Conservation (phyloP, 768 basidiomycete genomes). For the Lactifluus volemus region DNA sequence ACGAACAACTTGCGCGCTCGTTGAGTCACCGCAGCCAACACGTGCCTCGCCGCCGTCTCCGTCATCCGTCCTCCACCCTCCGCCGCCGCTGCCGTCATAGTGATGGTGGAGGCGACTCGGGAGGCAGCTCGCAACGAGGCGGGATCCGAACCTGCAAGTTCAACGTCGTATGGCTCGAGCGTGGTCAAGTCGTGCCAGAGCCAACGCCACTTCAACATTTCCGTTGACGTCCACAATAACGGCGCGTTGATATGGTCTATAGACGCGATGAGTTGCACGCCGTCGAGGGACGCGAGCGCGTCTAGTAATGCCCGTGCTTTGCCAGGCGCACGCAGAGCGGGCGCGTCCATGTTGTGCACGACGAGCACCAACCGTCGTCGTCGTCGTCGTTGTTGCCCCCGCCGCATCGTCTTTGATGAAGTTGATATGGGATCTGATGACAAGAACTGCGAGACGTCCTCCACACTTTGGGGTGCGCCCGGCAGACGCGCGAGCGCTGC, state of each 20-base stretch:
- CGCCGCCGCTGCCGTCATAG: slow-evolving; percentile 8
- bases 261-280: slow-evolving; percentile 77
- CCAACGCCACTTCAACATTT: slow-evolving; percentile 47
- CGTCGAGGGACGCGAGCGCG: slow-evolving; percentile 60
- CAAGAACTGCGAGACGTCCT: slow-evolving; percentile 63
- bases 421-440: slow-evolving; percentile 25
- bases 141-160: slow-evolving; percentile 60
- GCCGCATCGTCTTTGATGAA: background rate
- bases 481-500: slow-evolving; percentile 26
- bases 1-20: slow-evolving; percentile 79
- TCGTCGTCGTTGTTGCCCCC: too few relatives aligned
- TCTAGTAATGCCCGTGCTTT: slow-evolving; percentile 61
- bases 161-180: slow-evolving; percentile 70
- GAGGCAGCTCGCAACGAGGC: slow-evolving; percentile 46
- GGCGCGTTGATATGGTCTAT: slow-evolving; percentile 83
- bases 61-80: slow-evolving; percentile 31
- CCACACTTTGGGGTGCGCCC: slow-evolving; percentile 36
- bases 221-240: slow-evolving; percentile 71
- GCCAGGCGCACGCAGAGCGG: slow-evolving; percentile 46
- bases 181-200: slow-evolving; percentile 91
- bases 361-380: slow-evolving; percentile 57
- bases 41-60: slow-evolving; percentile 69
- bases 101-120: too few relatives aligned
- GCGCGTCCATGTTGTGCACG: slow-evolving; percentile 84
- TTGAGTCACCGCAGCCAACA: slow-evolving; percentile 79